Evolutionary conservation across 2,329 filamentous ascomycete species (phyloP).

Genomic region (Colletotrichum sidae): DNA sequence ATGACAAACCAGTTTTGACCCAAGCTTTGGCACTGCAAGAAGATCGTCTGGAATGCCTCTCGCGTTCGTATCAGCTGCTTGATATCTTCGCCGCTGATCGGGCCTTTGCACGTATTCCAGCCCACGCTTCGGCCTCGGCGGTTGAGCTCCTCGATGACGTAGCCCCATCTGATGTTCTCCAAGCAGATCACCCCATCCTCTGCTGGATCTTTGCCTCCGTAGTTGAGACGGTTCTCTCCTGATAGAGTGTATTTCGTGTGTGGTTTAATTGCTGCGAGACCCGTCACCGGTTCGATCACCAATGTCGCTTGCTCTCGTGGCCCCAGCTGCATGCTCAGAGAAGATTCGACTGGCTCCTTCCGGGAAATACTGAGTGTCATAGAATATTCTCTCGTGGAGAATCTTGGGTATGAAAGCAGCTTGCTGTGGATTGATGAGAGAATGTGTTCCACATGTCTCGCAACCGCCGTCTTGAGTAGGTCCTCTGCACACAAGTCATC

Average conservation of each 20-base stretch:
- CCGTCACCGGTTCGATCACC: constrained; percentile 81
- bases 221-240: constrained; percentile 75
- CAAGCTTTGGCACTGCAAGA: constrained; percentile 82
- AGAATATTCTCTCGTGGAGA: constrained; percentile 67
- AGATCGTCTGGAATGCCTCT: constrained; percentile 72
- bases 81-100: constrained; percentile 65
- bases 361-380: constrained; percentile 69
- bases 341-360: constrained; percentile 74
- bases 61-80: constrained; percentile 72
- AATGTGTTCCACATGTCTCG: constrained; percentile 78
- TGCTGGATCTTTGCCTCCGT: constrained; percentile 62
- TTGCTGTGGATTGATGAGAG: constrained; percentile 74
- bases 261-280: constrained; percentile 78
- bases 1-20: constrained; percentile 77
- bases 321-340: constrained; percentile 77
- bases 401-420: constrained; percentile 70
- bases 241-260: constrained; percentile 66
- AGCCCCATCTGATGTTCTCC: constrained; percentile 71
- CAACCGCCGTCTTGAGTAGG: constrained; percentile 80
- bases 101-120: constrained; percentile 67
- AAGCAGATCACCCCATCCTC: constrained; percentile 69
- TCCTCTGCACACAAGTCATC: constrained; percentile 77
- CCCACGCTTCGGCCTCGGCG: constrained; percentile 71
- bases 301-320: constrained; percentile 70
- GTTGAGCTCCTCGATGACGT: constrained; percentile 71